phyloP scores from a whole-genome alignment of 1,139 yeast species.

The Kurtzmaniella quercitrusa region DNA sequence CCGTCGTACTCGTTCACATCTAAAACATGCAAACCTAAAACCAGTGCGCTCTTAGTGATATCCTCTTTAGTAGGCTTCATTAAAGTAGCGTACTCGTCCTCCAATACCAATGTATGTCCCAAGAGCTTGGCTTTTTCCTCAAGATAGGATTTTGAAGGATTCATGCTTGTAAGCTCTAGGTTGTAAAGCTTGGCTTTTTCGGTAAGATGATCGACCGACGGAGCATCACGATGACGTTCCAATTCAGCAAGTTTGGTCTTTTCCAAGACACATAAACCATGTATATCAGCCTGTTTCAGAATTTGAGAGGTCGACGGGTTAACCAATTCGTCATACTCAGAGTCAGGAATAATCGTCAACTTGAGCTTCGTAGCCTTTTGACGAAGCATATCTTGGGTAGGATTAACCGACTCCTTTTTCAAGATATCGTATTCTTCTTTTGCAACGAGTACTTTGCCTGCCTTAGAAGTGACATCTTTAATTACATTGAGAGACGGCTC shows the following conservation, averaged over 20 bases:
- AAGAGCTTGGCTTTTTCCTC: constrained; percentile 24
- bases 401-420: constrained; percentile 8
- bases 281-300: constrained; percentile 8
- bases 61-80: constrained; percentile 14
- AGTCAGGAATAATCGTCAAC: background rate
- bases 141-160: constrained; percentile 19
- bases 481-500: constrained; percentile 20
- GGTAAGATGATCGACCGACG: constrained; percentile 15
- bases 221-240: constrained; percentile 10
- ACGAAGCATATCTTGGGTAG: constrained; percentile 18
- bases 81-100: constrained; percentile 16
- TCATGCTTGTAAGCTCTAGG: constrained; percentile 10
- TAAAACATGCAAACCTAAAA: constrained; percentile 13
- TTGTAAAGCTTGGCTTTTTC: constrained; percentile 15
- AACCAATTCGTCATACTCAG: constrained; percentile 6
- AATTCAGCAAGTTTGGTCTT: constrained; percentile 11
- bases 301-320: constrained; percentile 16
- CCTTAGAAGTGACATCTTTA: background rate
- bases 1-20: constrained; percentile 3
- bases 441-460: constrained; percentile 2
- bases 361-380: constrained; percentile 14
- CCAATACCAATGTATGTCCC: constrained; percentile 25
- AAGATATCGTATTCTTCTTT: constrained; percentile 2
- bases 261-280: constrained; percentile 15
- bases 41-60: constrained; percentile 10